A percentile compares a stretch with the other conserved stretches of the same genome.
Evolutionary conservation across 2,329 filamentous ascomycete species (phyloP).

Genomic region (Colletotrichum incanum): DNA sequence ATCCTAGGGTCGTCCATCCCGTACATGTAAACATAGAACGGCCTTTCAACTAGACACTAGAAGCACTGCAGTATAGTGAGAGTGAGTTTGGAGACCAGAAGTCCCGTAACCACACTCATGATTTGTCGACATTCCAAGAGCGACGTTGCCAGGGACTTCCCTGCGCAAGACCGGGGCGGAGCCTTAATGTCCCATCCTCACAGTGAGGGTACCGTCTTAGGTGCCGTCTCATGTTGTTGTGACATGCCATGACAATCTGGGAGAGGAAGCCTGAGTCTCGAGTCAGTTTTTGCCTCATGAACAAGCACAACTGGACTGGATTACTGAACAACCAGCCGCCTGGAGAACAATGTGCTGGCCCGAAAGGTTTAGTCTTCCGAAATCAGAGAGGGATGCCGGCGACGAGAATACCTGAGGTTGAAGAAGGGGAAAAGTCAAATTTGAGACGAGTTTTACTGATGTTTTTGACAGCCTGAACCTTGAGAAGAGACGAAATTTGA

Average conservation of each 20-base stretch:
- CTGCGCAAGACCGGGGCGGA: constrained; percentile 9
- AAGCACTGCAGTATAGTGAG: not conserved
- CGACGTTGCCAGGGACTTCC: constrained; percentile 18
- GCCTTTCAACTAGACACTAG: not conserved
- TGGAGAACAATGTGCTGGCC: not conserved
- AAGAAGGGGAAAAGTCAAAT: not conserved
- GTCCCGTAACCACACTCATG: not conserved
- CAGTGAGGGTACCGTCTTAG: constrained; percentile 2
- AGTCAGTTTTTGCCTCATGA: constrained; percentile 20
- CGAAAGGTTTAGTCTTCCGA: not conserved
- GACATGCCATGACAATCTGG: not conserved
- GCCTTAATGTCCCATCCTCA: constrained; percentile 16
- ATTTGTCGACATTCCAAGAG: not conserved
- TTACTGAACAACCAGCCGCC: too few relatives aligned
- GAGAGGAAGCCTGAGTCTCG: not conserved
- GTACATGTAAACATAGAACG: not conserved
- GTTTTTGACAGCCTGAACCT: constrained; percentile 35
- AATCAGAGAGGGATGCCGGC: not conserved
- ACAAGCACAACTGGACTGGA: not conserved
- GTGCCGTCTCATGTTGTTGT: constrained; percentile 38
- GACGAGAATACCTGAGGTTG: not conserved
- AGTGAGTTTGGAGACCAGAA: not conserved
- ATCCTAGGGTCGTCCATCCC: not conserved
- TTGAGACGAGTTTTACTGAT: constrained; percentile 39
- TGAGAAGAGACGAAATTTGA: constrained; percentile 17